Base-by-base conservation (phyloP, 1,284 basidiomycete genomes). In the Ganoderma resinaceum region DNA sequence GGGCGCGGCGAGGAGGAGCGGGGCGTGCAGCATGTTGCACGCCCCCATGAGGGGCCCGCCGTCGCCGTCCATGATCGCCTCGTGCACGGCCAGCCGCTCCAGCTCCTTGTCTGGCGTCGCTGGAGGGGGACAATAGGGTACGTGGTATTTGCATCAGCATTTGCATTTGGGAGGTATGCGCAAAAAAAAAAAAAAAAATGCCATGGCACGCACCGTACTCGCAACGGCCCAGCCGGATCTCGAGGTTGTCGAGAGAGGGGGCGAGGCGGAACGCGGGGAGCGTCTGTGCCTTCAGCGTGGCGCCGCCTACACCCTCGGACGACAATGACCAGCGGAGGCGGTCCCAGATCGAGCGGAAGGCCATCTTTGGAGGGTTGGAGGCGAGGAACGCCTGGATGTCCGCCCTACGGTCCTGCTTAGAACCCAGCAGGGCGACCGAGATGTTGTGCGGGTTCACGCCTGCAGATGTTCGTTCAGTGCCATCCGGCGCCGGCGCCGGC, bases 181-280 rank as follows among this genome's bases (percentile, higher is more conserved):
- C 37, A 38, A 11, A 38, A 8, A 38, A 2, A 11, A 2, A 11
- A 12, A 35, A 9, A 4, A 38, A 11, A n/a, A n/a, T n/a, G n/a
- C 37, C 37, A 11, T 38, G 9, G 37, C 18, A 61, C 70, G n/a
- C 35, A 71, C 70, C 40, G 12, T 55, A 38, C 2, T 66, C 67
- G 58, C 62, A 71, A 37, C 68, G 65, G 5, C 67, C 63, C 0
- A 68, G 49, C 9, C 35, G 40, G 4, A 71, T 52, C 3, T 65
- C 29, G 14, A 69, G 38, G 43, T 70, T 66, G 29, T 68, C 49
- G 6, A 68, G 23, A 14, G 63, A 58, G 14, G 53, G 49, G 23
- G 23, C 2, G 55, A 70, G 63, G 1, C 66, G 66, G 37, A 67
- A 26, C 23, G 43, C 57, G 1, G 69, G 64, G 11, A 70, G 42